phyloP scores from a whole-genome alignment of 75 land plant species.

The Selaginella tamariscina region DNA sequence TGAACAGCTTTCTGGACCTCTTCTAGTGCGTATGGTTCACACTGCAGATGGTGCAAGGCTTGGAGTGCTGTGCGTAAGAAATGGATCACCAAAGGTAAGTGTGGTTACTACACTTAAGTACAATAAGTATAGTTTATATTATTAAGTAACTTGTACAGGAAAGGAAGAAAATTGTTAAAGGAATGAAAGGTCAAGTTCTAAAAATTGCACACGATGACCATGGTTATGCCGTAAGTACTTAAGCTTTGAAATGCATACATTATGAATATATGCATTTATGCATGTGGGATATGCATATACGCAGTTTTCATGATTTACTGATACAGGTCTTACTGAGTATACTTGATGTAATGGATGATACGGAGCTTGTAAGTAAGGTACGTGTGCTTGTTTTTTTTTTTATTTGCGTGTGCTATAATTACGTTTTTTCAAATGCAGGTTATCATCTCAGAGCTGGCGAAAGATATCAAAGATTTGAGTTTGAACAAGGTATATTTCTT shows the following conservation, averaged over 20 bases:
- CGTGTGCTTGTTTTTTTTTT: neutral
- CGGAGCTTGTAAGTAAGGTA: conserved; percentile 77
- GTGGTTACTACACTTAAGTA: neutral
- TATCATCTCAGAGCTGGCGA: conserved; percentile 52
- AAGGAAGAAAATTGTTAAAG: conserved; percentile 89
- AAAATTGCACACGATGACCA: conserved; percentile 70
- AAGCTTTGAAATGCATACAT: neutral
- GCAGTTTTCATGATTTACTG: neutral
- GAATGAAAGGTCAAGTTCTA: conserved; percentile 59
- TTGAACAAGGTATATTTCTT: conserved; percentile 51
- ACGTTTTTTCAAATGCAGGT: conserved; percentile 33
- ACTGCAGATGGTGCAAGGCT: conserved; percentile 80
- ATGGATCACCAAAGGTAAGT: conserved; percentile 81
- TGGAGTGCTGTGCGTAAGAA: conserved; percentile 63
- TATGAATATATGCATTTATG: neutral
- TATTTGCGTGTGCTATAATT: neutral
- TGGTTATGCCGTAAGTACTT: conserved; percentile 56
- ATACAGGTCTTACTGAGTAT: conserved; percentile 64
- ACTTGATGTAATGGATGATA: conserved; percentile 74
- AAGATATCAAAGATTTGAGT: conserved; percentile 45
- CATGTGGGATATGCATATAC: neutral
- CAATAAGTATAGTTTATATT: neutral
- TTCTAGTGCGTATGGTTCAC: conserved; percentile 84
- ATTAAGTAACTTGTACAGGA: conserved; percentile 36
- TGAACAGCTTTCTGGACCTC: conserved; percentile 64